phyloP scores from a whole-genome alignment of 2,329 filamentous ascomycete genomes.

The Emergomyces africanus region DNA sequence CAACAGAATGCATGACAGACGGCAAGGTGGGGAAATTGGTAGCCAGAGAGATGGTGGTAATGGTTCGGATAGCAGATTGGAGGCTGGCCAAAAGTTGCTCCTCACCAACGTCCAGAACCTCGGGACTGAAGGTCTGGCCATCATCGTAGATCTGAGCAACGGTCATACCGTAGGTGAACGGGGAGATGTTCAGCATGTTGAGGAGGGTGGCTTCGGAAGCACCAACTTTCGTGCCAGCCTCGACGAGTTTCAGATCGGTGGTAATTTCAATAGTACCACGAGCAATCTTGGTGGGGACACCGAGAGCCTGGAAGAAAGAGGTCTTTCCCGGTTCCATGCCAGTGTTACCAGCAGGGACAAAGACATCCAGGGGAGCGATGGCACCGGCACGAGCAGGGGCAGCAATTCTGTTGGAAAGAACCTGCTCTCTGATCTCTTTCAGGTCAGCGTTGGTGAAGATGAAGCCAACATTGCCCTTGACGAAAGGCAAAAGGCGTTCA shows the following conservation, averaged over 20 bases:
- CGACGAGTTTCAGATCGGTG: conserved; percentile 92
- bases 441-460: conserved; percentile 98
- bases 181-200: conserved; percentile 99
- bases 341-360: conserved; percentile 94
- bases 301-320: conserved; percentile 99
- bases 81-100: conserved; percentile 82
- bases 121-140: conserved; percentile 78
- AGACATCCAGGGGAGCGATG: conserved; percentile 86
- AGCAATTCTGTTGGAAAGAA: conserved; percentile 92
- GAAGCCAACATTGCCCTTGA: conserved; percentile 98
- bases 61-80: conserved; percentile 66
- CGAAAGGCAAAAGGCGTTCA: conserved; percentile 89
- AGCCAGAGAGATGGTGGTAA: conserved; percentile 84
- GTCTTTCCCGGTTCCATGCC: conserved; percentile 99
- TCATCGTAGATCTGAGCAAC: conserved; percentile 94
- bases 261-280: conserved; percentile 99
- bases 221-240: conserved; percentile 87
- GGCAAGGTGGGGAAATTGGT: conserved; percentile 91
- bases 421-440: conserved; percentile 85
- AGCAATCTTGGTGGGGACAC: conserved; percentile 99
- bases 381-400: conserved; percentile 97
- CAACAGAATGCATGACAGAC: conserved; percentile 87
- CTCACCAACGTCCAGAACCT: conserved; percentile 87
- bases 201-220: conserved; percentile 96
- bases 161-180: conserved; percentile 98